A percentile compares a stretch with the other conserved stretches of the same genome.
Evolutionary conservation across 768 basidiomycete species (phyloP).

Genomic region (Neoboletus magnificus): DNA sequence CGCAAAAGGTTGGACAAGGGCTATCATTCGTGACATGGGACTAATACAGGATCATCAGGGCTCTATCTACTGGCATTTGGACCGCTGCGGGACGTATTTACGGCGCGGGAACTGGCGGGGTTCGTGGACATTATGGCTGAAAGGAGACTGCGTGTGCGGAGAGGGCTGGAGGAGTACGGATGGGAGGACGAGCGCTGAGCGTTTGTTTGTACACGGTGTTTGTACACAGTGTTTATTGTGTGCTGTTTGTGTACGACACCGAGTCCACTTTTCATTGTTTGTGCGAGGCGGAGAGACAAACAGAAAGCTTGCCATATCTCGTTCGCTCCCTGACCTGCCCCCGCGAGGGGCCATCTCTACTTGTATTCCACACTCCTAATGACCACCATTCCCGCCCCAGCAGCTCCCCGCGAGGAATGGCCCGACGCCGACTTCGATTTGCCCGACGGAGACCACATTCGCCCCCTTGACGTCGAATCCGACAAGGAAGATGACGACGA

Average conservation of each 20-base stretch:
- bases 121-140: constrained; percentile 78
- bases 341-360: constrained; percentile 22
- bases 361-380: constrained; percentile 36
- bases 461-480: constrained; percentile 52
- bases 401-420: constrained; percentile 73
- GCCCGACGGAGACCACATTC: constrained; percentile 68
- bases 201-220: constrained; percentile 14
- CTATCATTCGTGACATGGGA: not conserved
- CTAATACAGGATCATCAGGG: constrained; percentile 40
- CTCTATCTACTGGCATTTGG: constrained; percentile 79
- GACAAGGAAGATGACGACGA: constrained; percentile 67
- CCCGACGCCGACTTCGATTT: constrained; percentile 85
- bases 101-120: constrained; percentile 51
- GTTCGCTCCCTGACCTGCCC: constrained; percentile 13
- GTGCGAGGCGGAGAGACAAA: not conserved
- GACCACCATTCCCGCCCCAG: constrained; percentile 59
- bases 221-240: constrained; percentile 19
- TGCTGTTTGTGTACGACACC: constrained; percentile 28
- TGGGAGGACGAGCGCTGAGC: constrained; percentile 27
- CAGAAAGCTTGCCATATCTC: not conserved
- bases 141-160: constrained; percentile 60
- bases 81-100: constrained; percentile 62
- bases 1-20: constrained; percentile 53
- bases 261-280: constrained; percentile 34
- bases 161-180: constrained; percentile 51